phyloP scores from a whole-genome alignment of 768 basidiomycete genomes.

The Boletus vermiculosoides region DNA sequence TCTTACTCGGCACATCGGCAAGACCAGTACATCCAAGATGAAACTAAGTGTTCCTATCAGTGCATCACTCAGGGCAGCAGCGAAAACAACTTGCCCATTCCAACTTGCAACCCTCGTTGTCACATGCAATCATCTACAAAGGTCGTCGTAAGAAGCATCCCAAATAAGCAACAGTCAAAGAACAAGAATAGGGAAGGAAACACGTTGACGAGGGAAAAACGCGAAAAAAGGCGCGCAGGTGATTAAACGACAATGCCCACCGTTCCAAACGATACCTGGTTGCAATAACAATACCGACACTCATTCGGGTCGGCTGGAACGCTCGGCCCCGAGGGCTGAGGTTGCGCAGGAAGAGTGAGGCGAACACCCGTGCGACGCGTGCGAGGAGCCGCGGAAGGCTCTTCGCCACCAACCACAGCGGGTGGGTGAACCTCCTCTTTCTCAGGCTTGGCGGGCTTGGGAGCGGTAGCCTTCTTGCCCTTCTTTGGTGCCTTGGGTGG shows the following conservation, averaged over 20 bases:
- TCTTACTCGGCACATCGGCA: slow-evolving; percentile 52
- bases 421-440: slow-evolving; percentile 17
- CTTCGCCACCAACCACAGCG: slow-evolving; percentile 8
- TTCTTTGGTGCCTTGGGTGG: slow-evolving; percentile 23
- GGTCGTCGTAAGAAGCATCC: not conserved
- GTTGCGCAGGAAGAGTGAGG: slow-evolving; percentile 37
- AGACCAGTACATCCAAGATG: slow-evolving; percentile 69
- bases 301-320: slow-evolving; percentile 46
- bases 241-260: slow-evolving; percentile 39
- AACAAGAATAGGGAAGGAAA: not conserved
- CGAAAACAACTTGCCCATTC: slow-evolving; percentile 72
- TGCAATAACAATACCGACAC: slow-evolving; percentile 76
- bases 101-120: slow-evolving; percentile 61
- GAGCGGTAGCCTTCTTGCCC: slow-evolving; percentile 20
- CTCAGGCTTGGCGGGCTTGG: slow-evolving; percentile 16
- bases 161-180: not conserved
- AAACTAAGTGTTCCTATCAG: slow-evolving; percentile 46
- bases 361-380: slow-evolving; percentile 30
- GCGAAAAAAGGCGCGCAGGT: not conserved
- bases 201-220: not conserved
- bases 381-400: slow-evolving; percentile 9
- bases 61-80: not conserved
- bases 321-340: slow-evolving; percentile 14
- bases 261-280: slow-evolving; percentile 76
- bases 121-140: slow-evolving; percentile 82